Evolutionary conservation across 2,329 filamentous ascomycete genomes (phyloP).

Genomic region (Pseudogymnoascus sp.): DNA sequence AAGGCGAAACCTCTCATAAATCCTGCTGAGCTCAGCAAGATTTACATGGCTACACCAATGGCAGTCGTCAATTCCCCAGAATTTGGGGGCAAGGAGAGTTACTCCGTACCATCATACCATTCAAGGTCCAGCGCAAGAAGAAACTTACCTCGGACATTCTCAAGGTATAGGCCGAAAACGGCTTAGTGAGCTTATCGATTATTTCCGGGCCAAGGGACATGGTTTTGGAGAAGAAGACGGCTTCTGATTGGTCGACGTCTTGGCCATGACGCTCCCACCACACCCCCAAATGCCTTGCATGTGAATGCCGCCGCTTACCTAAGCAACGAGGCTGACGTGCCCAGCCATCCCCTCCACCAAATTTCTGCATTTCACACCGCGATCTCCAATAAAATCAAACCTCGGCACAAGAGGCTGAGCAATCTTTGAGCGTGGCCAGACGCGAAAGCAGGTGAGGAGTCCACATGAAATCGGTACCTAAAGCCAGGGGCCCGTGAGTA

Average conservation of each 20-base stretch:
- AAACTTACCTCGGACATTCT: conserved; percentile 8
- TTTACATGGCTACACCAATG: background rate
- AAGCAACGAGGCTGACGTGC: conserved; percentile 7
- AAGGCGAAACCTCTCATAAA: background rate
- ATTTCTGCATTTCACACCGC: background rate
- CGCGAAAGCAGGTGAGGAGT: background rate
- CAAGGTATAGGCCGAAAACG: background rate
- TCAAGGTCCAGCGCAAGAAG: background rate
- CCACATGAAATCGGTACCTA: background rate
- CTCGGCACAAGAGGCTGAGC: background rate
- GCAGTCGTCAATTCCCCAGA: background rate
- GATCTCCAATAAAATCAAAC: background rate
- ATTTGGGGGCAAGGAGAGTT: background rate
- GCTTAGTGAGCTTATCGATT: background rate
- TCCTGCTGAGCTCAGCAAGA: background rate
- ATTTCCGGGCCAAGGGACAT: conserved; percentile 3
- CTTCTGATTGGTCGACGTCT: background rate
- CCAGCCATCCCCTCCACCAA: background rate
- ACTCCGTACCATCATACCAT: background rate
- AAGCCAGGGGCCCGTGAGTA: background rate
- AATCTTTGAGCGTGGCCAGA: background rate
- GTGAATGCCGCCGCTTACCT: background rate
- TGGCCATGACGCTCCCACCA: background rate
- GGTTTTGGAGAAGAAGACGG: background rate
- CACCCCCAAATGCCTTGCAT: background rate